A percentile compares a stretch with the other conserved stretches of the same genome.
Evolutionary conservation across 2,329 filamentous ascomycete genomes (phyloP).

Genomic region (Hansfordia pulvinata): DNA sequence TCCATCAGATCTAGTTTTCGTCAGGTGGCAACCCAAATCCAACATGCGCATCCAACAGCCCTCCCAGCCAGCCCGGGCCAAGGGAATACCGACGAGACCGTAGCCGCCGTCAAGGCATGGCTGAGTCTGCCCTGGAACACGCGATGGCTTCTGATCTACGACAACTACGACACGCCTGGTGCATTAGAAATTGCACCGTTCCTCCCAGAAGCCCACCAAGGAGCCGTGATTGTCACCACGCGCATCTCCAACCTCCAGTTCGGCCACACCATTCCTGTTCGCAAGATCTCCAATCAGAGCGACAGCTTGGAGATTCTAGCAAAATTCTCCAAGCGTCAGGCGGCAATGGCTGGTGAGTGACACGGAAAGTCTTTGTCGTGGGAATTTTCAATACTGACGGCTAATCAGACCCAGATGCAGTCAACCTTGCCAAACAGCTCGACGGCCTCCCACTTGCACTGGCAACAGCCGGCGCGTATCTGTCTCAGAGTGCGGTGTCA

Average conservation of each 20-base stretch:
- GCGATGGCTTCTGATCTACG: constrained; percentile 23
- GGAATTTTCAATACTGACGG: too few relatives aligned
- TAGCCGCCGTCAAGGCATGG: constrained; percentile 21
- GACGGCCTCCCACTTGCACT: constrained; percentile 31
- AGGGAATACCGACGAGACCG: constrained; percentile 9
- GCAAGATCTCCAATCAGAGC: constrained; percentile 15
- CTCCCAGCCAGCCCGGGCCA: too few relatives aligned
- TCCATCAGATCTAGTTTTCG: constrained; percentile 21
- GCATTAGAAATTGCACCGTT: constrained; percentile 18
- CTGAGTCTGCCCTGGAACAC: constrained; percentile 19
- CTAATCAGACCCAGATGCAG: constrained; percentile 14
- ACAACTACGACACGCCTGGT: constrained; percentile 26
- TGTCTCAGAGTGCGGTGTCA: constrained; percentile 20
- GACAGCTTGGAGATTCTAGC: constrained; percentile 18
- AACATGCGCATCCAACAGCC: constrained; percentile 12
- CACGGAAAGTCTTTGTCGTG: too few relatives aligned
- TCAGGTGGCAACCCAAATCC: constrained; percentile 14
- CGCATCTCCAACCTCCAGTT: constrained; percentile 17
- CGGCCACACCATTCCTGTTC: constrained; percentile 16
- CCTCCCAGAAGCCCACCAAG: constrained; percentile 20
- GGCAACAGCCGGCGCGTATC: constrained; percentile 28
- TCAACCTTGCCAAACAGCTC: constrained; percentile 18
- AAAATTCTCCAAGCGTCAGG: constrained; percentile 14
- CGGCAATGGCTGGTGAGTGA: constrained; percentile 7
- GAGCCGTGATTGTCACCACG: constrained; percentile 26